Evolutionary conservation across 257 asterid species (phyloP), one percentile per base, ranked within the genome.

Genomic region (Rehmannia glutinosa): DNA sequence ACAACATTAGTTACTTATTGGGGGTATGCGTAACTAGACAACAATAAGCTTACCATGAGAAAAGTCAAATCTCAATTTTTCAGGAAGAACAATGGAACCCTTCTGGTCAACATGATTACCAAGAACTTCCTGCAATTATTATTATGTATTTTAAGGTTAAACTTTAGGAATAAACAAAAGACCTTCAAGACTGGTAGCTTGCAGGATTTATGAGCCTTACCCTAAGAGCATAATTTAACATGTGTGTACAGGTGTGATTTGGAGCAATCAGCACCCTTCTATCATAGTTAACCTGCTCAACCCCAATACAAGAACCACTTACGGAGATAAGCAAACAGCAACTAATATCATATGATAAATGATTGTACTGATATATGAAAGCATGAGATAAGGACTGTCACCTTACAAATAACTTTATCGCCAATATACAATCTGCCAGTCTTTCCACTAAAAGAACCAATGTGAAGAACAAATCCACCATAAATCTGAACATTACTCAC

Each of bases 31-130:
- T 12, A 75, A 58, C 19, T 16, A 73, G 55, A 62, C 41, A 58
- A 36, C 41, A 33, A 68, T 17, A 52, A 64, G 70, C 91, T 83
- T 66, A 89, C 98, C 98, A 66, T 89, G 98, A 63, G 98, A 92
- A 80, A 94, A 94, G 84, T 94, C 99, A 36, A 70, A 94, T 87
- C 99, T 91, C 87, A 94, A 77, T 78, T 94, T 94, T 78, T 88
- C 98, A 64, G 98, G 93, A 79, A 94, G 98, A 74, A 94, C 99
- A 39, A 94, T 91, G 75, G 99, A 94, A 50, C 99, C 99, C 82
- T 91, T 94, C 87, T 94, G 99, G 83, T 94, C 97, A 76, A 94
- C 87, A 75, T 94, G 98, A 67, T 79, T 77, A 25, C 99, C 99
- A 47, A 94, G 98, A 45, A 94, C 95, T 81, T 91, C 89, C 99